Base-by-base conservation (phyloP, 1,139 yeast genomes). In the Geotrichum candidum region DNA sequence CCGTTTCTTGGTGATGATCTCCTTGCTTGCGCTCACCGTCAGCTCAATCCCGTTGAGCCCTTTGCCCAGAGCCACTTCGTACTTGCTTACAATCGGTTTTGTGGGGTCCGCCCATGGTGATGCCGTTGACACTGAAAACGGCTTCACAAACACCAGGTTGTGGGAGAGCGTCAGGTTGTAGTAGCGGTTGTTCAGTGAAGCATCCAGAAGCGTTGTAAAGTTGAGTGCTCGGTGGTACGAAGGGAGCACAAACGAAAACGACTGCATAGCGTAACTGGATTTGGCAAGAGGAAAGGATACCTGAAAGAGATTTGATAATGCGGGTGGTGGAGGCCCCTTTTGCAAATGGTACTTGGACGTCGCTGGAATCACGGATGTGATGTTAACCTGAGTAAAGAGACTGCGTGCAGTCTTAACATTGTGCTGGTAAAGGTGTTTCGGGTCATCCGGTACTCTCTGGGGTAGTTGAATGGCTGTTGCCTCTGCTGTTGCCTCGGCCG, bases 221-320 rank as follows among this genome's bases (percentile, higher is more conserved):
- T 68, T 66, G 60, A 75, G 61, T 9, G 72, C 67, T 38, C 69
- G 69, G 62, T 74, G 77, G 64, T 69, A 71, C 35, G 69, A 57
- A 2, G 77, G 74, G 54, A 75, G 65, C 5, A 73, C 66, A 31
- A 74, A 66, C n/a, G 75, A 62, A 57, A 64, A 72, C 2, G 75
- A 67, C 53, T 71, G 73, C 53, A 71, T 67, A 4, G 66, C 67
- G 56, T 68, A 70, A 23, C 63, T 65, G 18, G 67, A 66, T 5
- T 76, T 68, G 3, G 76, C 75, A 25, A 55, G 53, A 15, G 75
- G 72, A 22, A 72, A 62, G 15, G 63, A 60, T 22, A 68, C 56
- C 65, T 72, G 73, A 64, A 75, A 69, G 48, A 72, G 64, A 54
- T 75, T 76, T 41, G 63, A 65, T 41, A 69, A 68, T 35, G 62